Conservation (phyloP, 257 asterid genomes). For the Perilla frutescens region DNA sequence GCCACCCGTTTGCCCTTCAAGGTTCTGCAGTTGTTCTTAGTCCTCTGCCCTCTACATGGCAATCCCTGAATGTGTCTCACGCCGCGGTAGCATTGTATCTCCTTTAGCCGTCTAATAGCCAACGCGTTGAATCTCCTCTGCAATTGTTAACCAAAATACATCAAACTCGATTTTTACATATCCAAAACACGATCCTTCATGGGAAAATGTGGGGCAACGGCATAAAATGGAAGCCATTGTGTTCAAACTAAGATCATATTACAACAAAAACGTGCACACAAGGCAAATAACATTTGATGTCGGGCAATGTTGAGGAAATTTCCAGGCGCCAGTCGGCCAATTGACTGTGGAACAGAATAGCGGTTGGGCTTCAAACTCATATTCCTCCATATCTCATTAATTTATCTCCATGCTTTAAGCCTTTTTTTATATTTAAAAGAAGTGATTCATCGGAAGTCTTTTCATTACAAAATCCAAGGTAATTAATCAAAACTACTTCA, state of each 20-base stretch:
- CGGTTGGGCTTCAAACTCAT: neutral
- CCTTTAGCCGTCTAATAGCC: slow-evolving; percentile 87
- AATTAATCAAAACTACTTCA: too few relatives aligned
- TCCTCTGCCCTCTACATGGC: slow-evolving; percentile 97
- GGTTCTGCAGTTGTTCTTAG: slow-evolving; percentile 93
- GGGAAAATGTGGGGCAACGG: neutral
- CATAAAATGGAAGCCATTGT: neutral
- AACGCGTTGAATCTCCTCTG: slow-evolving; percentile 92
- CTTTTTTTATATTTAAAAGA: too few relatives aligned
- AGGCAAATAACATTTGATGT: neutral
- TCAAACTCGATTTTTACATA: slow-evolving; percentile 8
- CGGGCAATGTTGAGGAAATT: neutral
- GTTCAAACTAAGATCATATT: neutral
- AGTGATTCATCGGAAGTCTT: neutral
- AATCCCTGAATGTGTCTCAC: slow-evolving; percentile 86
- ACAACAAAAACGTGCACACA: neutral
- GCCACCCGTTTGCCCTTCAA: slow-evolving; percentile 90
- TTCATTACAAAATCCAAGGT: neutral
- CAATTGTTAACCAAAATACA: slow-evolving; percentile 17
- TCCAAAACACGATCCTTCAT: neutral
- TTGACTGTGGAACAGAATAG: neutral
- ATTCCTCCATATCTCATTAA: too few relatives aligned
- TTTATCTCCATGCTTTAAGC: too few relatives aligned
- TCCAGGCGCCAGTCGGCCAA: too few relatives aligned
- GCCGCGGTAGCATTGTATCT: slow-evolving; percentile 96